phyloP scores from a whole-genome alignment of 208 protist genomes.

The Wallacemonas collosoma region DNA sequence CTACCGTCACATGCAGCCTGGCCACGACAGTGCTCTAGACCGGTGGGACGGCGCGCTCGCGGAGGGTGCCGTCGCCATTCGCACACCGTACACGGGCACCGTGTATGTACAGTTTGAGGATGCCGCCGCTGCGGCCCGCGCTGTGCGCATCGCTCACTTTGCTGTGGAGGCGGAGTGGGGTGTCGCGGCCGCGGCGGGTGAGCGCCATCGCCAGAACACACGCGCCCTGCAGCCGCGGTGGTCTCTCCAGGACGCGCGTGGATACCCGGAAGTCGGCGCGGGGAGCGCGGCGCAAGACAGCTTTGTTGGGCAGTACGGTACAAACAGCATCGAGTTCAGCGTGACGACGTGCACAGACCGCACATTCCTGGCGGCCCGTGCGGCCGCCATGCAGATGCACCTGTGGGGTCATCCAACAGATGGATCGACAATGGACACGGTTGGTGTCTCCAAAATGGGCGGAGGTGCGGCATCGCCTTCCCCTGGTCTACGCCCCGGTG shows the following conservation, averaged over 20 bases:
- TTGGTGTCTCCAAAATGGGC: neutral
- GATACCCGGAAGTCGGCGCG: too few species aligned
- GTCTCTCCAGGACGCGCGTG: too few species aligned
- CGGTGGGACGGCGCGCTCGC: neutral
- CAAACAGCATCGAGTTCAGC: slow-evolving; percentile 25
- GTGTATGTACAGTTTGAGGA: slow-evolving; percentile 71
- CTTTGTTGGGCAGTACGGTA: neutral
- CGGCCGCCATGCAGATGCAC: slow-evolving; percentile 24
- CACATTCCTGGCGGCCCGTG: slow-evolving; percentile 36
- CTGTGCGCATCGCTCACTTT: slow-evolving; percentile 37
- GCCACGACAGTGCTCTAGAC: too few species aligned
- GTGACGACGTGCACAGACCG: slow-evolving; percentile 56
- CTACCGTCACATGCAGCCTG: neutral
- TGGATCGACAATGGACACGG: neutral
- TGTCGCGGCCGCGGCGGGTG: slow-evolving; percentile 18
- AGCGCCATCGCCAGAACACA: neutral
- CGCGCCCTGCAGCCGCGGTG: neutral
- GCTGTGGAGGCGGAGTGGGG: slow-evolving; percentile 34
- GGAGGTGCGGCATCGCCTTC: neutral
- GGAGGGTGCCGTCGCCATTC: neutral
- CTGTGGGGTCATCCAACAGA: slow-evolving; percentile 14
- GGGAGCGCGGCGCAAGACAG: too few species aligned
- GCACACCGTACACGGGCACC: slow-evolving; percentile 22
- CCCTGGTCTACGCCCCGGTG: neutral
- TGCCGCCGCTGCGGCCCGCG: slow-evolving; percentile 43